phyloP scores from a whole-genome alignment of 148 eudicot genomes.

The Diospyros lotus region DNA sequence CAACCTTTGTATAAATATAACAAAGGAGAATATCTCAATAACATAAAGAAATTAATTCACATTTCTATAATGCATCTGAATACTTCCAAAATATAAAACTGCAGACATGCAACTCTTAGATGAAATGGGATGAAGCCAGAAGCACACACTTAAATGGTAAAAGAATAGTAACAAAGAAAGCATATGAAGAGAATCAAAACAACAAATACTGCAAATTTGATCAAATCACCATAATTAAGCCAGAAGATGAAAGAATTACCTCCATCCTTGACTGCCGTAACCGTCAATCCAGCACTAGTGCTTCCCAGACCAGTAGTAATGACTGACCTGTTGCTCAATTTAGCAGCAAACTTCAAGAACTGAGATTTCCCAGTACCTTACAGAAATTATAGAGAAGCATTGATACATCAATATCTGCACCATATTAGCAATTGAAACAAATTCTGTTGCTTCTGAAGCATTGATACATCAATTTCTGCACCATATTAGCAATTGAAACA shows the following conservation, averaged over 20 bases:
- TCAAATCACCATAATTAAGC: background rate
- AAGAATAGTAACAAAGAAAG: too few species aligned
- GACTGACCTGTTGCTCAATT: conserved; percentile 83
- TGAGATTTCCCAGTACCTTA: conserved; percentile 88
- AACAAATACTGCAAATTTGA: too few species aligned
- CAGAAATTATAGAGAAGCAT: background rate
- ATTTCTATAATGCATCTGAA: too few species aligned
- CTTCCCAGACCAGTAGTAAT: conserved; percentile 93
- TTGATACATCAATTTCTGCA: background rate
- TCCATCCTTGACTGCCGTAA: conserved; percentile 92
- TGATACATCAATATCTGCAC: background rate
- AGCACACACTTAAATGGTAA: too few species aligned
- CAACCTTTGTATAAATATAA: too few species aligned
- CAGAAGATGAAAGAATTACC: conserved; percentile 26
- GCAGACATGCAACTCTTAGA: background rate
- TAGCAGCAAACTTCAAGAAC: conserved; percentile 85
- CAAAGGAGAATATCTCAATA: too few species aligned
- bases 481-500: too few species aligned
- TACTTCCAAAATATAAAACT: background rate
- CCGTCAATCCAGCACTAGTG: conserved; percentile 97
- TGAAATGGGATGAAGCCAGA: background rate
- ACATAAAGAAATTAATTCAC: too few species aligned
- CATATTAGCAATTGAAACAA: too few species aligned
- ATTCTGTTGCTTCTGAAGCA: too few species aligned
- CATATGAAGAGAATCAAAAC: background rate